A percentile compares a stretch with the other conserved stretches of the same genome.
These are phyloP conservation scores for Penicillium sclerotiorum DNA, from an alignment of 2,329 filamentous ascomycete species.

Conservation along the genomic window DNA sequence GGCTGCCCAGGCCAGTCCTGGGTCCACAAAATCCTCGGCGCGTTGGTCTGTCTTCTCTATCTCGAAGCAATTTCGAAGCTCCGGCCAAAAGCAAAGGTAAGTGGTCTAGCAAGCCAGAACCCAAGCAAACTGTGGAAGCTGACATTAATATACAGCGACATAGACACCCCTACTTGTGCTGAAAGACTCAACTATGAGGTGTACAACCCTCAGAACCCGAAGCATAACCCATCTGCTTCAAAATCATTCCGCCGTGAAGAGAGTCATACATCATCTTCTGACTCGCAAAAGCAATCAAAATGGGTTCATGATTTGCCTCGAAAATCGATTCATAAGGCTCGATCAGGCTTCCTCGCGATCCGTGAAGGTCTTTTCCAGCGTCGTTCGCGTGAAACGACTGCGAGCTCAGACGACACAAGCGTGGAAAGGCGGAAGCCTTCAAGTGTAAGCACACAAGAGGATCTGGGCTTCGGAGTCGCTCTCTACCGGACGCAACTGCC, in stretches of 20 bases:
- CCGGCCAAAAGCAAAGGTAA: too few species aligned
- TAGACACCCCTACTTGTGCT: conserved; percentile 34
- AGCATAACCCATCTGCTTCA: conserved; percentile 34
- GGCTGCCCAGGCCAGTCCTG: too few species aligned
- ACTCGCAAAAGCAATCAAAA: conserved; percentile 19
- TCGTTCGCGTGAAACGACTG: conserved; percentile 13
- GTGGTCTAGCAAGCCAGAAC: too few species aligned
- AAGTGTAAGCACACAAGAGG: conserved; percentile 23
- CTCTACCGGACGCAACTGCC: conserved; percentile 15
- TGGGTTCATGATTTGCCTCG: conserved; percentile 31
- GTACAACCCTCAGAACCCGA: conserved; percentile 39
- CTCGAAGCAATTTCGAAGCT: too few species aligned
- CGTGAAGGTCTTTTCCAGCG: conserved; percentile 30
- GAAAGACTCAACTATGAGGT: conserved; percentile 40
- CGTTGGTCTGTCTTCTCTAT: too few species aligned
- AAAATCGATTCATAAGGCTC: conserved; percentile 35
- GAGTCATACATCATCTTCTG: conserved; percentile 15
- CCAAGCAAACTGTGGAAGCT: too few species aligned
- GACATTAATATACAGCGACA: too few species aligned
- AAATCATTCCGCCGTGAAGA: conserved; percentile 14
- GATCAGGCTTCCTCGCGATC: conserved; percentile 34
- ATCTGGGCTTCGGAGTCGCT: conserved; percentile 17
- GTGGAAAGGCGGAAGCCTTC: neutral
- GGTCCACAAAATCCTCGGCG: too few species aligned
- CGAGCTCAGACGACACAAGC: neutral